Conservation (phyloP, 176 grass and related monocot species). For the Lolium rigidum region DNA sequence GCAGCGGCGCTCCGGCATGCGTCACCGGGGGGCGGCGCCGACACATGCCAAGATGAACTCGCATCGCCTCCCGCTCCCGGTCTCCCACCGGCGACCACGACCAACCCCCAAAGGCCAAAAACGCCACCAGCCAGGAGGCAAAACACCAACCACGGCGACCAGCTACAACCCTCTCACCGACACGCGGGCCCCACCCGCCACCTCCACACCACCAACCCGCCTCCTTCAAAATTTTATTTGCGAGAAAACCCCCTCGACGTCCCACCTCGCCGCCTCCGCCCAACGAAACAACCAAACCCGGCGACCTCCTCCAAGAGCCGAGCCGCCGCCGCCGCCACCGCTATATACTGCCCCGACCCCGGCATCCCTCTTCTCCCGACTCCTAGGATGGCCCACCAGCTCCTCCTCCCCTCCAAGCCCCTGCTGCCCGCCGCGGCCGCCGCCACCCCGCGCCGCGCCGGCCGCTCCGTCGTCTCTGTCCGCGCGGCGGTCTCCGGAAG, state of each 20-base stretch:
- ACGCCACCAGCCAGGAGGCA: not conserved
- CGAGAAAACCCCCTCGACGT: constrained; percentile 20
- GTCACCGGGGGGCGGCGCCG: too few species aligned
- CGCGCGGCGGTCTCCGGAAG: constrained; percentile 52
- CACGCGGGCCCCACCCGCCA: not conserved
- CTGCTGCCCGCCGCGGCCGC: constrained; percentile 23
- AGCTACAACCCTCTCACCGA: not conserved
- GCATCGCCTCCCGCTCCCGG: not conserved
- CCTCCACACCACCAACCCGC: constrained; percentile 35
- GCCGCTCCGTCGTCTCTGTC: constrained; percentile 37
- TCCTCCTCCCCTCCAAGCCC: constrained; percentile 56
- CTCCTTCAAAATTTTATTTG: constrained; percentile 40
- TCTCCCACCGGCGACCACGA: not conserved
- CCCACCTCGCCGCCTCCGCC: constrained; percentile 46
- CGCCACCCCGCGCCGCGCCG: constrained; percentile 7
- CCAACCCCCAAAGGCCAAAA: constrained; percentile 8
- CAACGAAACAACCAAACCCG: constrained; percentile 17
- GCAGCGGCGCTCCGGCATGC: not conserved
- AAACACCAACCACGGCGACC: not conserved
- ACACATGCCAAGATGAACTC: not conserved
- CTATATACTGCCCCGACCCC: not conserved
- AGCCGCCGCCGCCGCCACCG: constrained; percentile 44
- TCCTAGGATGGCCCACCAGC: constrained; percentile 42
- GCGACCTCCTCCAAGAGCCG: constrained; percentile 30
- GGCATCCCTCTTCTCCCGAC: not conserved